Conservation (phyloP, 2,329 filamentous ascomycete species). For the Aspergillus udagawae region DNA sequence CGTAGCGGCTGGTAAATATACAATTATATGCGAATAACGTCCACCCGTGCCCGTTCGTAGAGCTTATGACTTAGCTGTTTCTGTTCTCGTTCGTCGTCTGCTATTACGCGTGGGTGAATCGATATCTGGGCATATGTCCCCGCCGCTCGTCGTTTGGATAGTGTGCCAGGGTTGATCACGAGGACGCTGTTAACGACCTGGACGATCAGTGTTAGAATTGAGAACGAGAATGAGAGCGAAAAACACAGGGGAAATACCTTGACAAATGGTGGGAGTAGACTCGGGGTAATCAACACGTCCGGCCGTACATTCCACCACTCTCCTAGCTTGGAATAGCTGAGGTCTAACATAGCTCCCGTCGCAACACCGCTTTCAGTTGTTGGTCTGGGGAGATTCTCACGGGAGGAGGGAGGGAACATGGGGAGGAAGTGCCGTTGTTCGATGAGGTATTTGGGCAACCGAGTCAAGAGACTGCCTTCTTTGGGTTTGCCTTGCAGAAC, state of each 20-base stretch:
- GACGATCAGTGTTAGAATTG: background rate
- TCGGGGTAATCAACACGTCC: conserved; percentile 80
- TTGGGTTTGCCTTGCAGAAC: conserved; percentile 53
- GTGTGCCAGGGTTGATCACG: conserved; percentile 81
- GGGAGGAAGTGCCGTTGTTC: conserved; percentile 91
- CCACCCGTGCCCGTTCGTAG: conserved; percentile 78
- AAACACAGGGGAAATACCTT: conserved; percentile 57
- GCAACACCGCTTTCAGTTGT: conserved; percentile 57
- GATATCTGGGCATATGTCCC: conserved; percentile 83
- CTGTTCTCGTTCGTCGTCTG: conserved; percentile 54
- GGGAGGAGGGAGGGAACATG: conserved; percentile 73
- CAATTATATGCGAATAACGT: conserved; percentile 71
- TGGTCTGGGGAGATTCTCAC: conserved; percentile 63
- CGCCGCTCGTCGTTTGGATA: conserved; percentile 78
- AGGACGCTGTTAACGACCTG: conserved; percentile 89
- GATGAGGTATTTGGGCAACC: conserved; percentile 73
- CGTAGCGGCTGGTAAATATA: background rate
- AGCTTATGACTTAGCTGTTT: conserved; percentile 68
- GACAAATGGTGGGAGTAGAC: conserved; percentile 77
- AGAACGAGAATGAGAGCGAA: background rate
- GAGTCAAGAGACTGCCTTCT: conserved; percentile 60
- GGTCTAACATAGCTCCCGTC: conserved; percentile 75
- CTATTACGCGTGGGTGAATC: conserved; percentile 61
- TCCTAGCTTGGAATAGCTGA: conserved; percentile 79
- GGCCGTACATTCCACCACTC: conserved; percentile 86